Evolutionary conservation across 306 rosid species (phyloP).

Genomic region (Malus sieversii): DNA sequence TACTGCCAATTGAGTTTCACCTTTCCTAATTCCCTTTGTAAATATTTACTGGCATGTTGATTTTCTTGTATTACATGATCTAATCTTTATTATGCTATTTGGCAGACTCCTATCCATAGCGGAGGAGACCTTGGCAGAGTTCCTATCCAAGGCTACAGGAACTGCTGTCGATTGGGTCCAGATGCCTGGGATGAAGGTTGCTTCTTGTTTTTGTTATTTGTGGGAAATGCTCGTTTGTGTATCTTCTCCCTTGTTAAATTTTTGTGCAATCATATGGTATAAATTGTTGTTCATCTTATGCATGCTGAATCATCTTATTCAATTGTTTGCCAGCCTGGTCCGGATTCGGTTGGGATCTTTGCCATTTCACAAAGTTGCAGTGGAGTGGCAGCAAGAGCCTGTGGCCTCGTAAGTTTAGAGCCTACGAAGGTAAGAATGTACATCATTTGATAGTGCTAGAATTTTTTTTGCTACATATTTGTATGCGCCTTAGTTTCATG

Average conservation of each 20-base stretch:
- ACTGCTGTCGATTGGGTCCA: constrained; percentile 99
- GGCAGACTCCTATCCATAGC: constrained; percentile 97
- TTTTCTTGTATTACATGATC: background rate
- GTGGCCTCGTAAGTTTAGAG: constrained; percentile 96
- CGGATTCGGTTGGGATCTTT: constrained; percentile 99
- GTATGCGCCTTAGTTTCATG: background rate
- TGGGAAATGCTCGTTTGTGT: background rate
- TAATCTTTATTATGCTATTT: background rate
- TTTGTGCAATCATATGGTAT: background rate
- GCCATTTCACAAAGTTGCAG: constrained; percentile 92
- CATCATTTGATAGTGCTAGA: background rate
- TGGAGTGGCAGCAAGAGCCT: constrained; percentile 99
- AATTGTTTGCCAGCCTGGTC: constrained; percentile 85
- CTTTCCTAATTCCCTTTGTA: background rate
- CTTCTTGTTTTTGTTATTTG: background rate
- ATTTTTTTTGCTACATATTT: background rate
- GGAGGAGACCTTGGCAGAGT: constrained; percentile 98
- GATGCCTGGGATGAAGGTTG: constrained; percentile 99
- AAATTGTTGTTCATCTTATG: background rate
- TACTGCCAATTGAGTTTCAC: background rate
- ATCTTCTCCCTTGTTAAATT: background rate
- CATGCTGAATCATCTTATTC: background rate
- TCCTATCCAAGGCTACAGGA: constrained; percentile 99
- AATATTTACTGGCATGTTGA: background rate
- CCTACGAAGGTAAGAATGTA: constrained; percentile 62